Conservation (phyloP, 2,329 filamentous ascomycete genomes). For the Penicillium sp. region DNA sequence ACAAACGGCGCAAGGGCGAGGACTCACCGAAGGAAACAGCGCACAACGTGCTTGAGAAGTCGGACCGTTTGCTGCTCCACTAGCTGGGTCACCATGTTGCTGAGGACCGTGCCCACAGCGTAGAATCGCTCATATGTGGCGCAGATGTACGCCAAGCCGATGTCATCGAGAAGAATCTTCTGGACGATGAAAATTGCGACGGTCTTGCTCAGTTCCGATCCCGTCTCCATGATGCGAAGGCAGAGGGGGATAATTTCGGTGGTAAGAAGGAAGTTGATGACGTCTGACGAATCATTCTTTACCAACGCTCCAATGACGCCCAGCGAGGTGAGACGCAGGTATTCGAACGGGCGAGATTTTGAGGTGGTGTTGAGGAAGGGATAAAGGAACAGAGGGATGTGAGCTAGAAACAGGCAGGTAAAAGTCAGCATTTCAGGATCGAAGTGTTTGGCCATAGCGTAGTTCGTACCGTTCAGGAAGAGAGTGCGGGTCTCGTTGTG, state of each 20-base stretch:
- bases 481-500: slow-evolving; percentile 95
- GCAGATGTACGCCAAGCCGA: slow-evolving; percentile 96
- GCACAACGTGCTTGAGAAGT: slow-evolving; percentile 93
- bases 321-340: slow-evolving; percentile 90
- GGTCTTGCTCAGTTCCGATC: slow-evolving; percentile 96
- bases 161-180: slow-evolving; percentile 96
- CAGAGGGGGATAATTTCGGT: slow-evolving; percentile 98
- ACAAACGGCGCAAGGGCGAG: not conserved
- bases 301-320: slow-evolving; percentile 96
- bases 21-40: slow-evolving; percentile 89
- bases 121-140: slow-evolving; percentile 99
- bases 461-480: slow-evolving; percentile 79
- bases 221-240: slow-evolving; percentile 98
- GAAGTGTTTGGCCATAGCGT: slow-evolving; percentile 4
- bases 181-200: slow-evolving; percentile 99
- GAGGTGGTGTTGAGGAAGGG: slow-evolving; percentile 98
- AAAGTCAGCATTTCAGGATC: not conserved
- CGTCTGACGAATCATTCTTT: slow-evolving; percentile 97
- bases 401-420: slow-evolving; percentile 62
- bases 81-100: slow-evolving; percentile 97
- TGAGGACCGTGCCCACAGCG: slow-evolving; percentile 93
- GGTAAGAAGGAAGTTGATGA: slow-evolving; percentile 97
- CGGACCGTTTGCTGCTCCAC: slow-evolving; percentile 97
- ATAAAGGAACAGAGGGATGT: slow-evolving; percentile 96
- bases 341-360: slow-evolving; percentile 96